Evolutionary conservation across 2,329 filamentous ascomycete genomes (phyloP), one percentile per base, ranked within the genome.

Genomic region (Rutstroemia sydowiana): DNA sequence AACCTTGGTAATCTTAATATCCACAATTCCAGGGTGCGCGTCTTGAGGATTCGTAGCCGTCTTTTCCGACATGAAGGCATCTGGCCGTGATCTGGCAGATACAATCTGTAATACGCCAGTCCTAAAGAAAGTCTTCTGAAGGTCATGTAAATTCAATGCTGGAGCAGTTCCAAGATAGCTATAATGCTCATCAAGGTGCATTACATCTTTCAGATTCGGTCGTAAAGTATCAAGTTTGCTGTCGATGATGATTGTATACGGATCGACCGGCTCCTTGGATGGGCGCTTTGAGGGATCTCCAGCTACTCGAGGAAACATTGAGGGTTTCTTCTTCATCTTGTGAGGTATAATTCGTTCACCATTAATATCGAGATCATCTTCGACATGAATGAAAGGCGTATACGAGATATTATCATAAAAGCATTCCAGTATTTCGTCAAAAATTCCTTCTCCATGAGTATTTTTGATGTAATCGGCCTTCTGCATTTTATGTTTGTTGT

Each of bases 401-500:
- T 98, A 98, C 53, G 87, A 88, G 60, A 98, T 95, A 66, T 98
- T 98, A 72, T 98, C 93, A 70, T 97, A 98, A 66, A 98, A 95
- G 66, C 92, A 96, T 63, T 90, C 90, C 13, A 97, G 75, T 39
- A 97, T 87, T 59, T 97, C 92, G 59, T 95, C 88, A 48, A 87
- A 88, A n/a, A 97, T 87, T 13, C 89, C 89, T 66, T 97, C 91
- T 3, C 88, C 90, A 20, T 83, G 84, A 0, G 91, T 95, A 66
- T 97, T 97, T 69, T 95, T 96, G 61, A 97, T 77, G 69, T 98
- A 98, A 64, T 97, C 93, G 0, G 79, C 73, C 66, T 95, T 95
- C 65, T 95, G 90, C 93, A 98, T 98, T 70, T 98, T 98, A 68
- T 93, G 81, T 72, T 97, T 97, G 73, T 97, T 97, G 73, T 97